phyloP scores from a whole-genome alignment of 2,329 filamentous ascomycete genomes.

The Fusarium concolor region DNA sequence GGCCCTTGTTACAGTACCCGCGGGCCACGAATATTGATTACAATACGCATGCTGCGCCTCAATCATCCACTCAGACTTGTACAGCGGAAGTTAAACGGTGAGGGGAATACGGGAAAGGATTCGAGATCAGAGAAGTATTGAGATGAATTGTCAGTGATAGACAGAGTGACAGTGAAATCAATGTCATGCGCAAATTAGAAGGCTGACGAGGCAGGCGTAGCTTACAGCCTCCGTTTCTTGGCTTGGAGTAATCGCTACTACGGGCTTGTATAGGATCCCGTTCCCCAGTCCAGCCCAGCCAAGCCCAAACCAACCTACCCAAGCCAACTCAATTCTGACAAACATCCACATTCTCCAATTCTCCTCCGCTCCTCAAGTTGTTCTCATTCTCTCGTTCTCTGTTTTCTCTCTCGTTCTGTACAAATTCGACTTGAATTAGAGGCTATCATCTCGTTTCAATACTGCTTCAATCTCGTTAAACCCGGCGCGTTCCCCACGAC shows the following conservation, averaged over 20 bases:
- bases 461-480: slow-evolving; percentile 4
- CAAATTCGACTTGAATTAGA: neutral
- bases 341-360: slow-evolving; percentile 25
- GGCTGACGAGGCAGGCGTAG: slow-evolving; percentile 5
- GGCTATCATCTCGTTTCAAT: neutral
- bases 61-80: neutral
- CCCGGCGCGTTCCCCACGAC: slow-evolving; percentile 11
- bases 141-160: neutral
- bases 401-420: neutral
- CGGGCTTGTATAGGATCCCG: slow-evolving; percentile 32
- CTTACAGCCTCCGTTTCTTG: slow-evolving; percentile 7
- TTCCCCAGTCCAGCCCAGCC: slow-evolving; percentile 17
- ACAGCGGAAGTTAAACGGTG: slow-evolving; percentile 1
- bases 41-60: slow-evolving; percentile 32
- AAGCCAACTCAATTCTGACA: slow-evolving; percentile 25
- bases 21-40: slow-evolving; percentile 12
- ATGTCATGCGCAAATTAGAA: neutral
- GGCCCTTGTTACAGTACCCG: neutral
- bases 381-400: slow-evolving; percentile 12
- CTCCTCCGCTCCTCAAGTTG: neutral
- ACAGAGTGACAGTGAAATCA: neutral
- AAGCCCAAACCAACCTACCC: neutral
- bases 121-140: neutral
- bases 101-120: neutral
- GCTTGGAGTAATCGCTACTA: slow-evolving; percentile 11